Evolutionary conservation across 768 basidiomycete species (phyloP).

Genomic region (Podaxis sp.): DNA sequence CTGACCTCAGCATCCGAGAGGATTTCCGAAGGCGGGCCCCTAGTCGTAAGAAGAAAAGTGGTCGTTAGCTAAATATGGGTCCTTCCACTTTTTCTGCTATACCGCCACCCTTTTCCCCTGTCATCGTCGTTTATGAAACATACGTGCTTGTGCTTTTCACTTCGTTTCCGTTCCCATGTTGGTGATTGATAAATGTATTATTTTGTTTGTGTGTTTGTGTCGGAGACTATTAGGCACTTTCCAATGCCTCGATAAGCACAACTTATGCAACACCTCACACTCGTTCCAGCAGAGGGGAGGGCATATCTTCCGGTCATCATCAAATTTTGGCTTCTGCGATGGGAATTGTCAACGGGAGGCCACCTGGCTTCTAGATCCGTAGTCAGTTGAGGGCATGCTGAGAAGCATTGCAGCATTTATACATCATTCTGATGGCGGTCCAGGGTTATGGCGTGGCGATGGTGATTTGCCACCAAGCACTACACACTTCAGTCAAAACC

Average conservation of each 20-base stretch:
- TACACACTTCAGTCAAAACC: slow-evolving; percentile 16
- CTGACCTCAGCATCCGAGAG: too few relatives aligned
- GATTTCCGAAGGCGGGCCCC: too few relatives aligned
- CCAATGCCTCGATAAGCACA: slow-evolving; percentile 14
- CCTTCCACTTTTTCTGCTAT: too few relatives aligned
- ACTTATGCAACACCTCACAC: not conserved
- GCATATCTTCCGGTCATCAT: not conserved
- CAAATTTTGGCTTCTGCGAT: slow-evolving; percentile 11
- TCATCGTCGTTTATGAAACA: too few relatives aligned
- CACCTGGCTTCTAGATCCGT: slow-evolving; percentile 13
- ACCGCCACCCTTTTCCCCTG: too few relatives aligned
- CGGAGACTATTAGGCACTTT: not conserved
- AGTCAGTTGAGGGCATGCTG: slow-evolving; percentile 11
- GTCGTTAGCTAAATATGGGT: too few relatives aligned
- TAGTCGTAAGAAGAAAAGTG: too few relatives aligned
- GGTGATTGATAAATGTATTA: too few relatives aligned
- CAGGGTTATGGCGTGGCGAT: slow-evolving; percentile 17
- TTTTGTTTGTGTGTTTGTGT: too few relatives aligned
- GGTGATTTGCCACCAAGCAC: slow-evolving; percentile 15
- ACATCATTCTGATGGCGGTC: slow-evolving; percentile 15
- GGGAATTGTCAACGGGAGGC: slow-evolving; percentile 13
- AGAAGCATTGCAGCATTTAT: slow-evolving; percentile 1
- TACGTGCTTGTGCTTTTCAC: too few relatives aligned
- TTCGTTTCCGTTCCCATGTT: too few relatives aligned
- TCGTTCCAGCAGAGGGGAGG: slow-evolving; percentile 13